Conservation (phyloP, 1,284 basidiomycete species). For the Ganoderma sp. region DNA sequence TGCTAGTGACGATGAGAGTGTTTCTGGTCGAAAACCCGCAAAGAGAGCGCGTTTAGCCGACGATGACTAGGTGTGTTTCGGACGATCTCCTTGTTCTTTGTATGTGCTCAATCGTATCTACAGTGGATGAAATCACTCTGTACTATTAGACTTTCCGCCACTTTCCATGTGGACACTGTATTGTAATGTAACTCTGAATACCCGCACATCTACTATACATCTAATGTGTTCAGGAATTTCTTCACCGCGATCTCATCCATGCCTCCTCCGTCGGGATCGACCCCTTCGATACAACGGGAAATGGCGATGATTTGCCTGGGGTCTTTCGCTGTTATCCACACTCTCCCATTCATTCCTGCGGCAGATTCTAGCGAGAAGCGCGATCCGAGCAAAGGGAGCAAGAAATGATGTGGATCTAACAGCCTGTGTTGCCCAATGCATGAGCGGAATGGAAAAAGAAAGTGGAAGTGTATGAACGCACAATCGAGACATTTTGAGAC, state of each 20-base stretch:
- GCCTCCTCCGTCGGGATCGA: conserved; percentile 68
- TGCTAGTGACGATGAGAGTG: conserved; percentile 70
- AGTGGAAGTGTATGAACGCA: conserved; percentile 47
- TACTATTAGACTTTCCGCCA: not conserved
- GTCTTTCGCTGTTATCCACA: conserved; percentile 79
- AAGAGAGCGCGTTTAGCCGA: conserved; percentile 69
- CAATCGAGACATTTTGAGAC: conserved; percentile 79
- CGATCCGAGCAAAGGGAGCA: conserved; percentile 74
- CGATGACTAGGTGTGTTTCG: conserved; percentile 47
- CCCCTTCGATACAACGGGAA: conserved; percentile 72
- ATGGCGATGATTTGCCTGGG: conserved; percentile 70
- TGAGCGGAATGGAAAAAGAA: not conserved
- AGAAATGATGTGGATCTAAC: conserved; percentile 74
- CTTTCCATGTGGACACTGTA: conserved; percentile 10
- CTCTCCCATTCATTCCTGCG: conserved; percentile 81
- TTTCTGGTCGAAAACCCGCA: conserved; percentile 57
- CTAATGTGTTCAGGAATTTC: conserved; percentile 59
- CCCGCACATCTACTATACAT: conserved; percentile 47
- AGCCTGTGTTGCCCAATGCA: conserved; percentile 51
- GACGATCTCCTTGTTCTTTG: conserved; percentile 1
- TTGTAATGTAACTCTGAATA: conserved; percentile 23
- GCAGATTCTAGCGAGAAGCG: conserved; percentile 79
- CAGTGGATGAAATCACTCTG: not conserved
- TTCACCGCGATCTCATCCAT: conserved; percentile 57
- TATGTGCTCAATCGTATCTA: not conserved